Evolutionary conservation across 306 rosid genomes (phyloP), one percentile per base, ranked within the genome.

Genomic region (Rubus parviflorus): DNA sequence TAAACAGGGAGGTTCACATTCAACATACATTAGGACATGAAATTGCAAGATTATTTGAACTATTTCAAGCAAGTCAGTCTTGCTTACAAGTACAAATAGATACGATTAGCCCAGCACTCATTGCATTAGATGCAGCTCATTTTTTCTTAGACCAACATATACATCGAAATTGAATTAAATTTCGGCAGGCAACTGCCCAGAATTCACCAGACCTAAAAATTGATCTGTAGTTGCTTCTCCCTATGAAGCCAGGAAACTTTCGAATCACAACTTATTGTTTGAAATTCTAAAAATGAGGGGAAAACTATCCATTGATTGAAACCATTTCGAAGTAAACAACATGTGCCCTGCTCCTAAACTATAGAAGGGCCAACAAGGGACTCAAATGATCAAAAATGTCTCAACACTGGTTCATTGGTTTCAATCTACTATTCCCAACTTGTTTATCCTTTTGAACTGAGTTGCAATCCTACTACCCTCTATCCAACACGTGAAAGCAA

Each of bases 381-480:
- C 3, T 7, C 35, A 13, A 49, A 6, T 53, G 40, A 8, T 40
- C 2, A 14, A 80, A 47, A 46, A 35, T 22, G 15, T n/a, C 52
- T 10, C 25, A 11, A 11, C 22, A 78, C 48, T 23, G 79, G 35
- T 73, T 47, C 13, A 49, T 20, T 70, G 49, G 46, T 40, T 72
- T 35, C 61, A 65, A 57, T 48, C 63, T 43, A 65, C 46, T 47
- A 16, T 37, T 10, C 69, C 56, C 3, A 40, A 38, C 52, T 30
- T 10, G 61, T 58, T 76, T 38, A 54, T 58, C 20, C 43, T 37
- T 76, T 64, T 20, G 58, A 72, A 64, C 49, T 51, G 48, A 16
- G 37, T 12, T 63, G 45, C 68, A 38, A 15, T 64, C 22, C 13
- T 53, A 38, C 76, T 51, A 74, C 14, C 83, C 57, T 81, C 72